These are phyloP conservation scores for Pichia sp. DNA, from an alignment of 1,139 yeast species.

Conservation along the genomic window DNA sequence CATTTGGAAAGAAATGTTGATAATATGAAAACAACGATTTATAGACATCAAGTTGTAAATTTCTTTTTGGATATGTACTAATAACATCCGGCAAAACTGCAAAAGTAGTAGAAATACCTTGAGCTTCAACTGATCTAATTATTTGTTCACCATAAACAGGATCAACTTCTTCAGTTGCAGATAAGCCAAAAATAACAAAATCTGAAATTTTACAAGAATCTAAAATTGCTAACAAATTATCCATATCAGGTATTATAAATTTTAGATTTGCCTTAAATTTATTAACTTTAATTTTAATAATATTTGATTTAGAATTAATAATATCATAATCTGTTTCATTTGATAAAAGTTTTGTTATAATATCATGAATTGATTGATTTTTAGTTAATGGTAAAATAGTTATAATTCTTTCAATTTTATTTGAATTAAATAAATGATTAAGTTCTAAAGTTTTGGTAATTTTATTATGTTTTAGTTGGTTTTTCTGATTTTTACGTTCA, in stretches of 20 bases:
- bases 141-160: constrained; percentile 77
- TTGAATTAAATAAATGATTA: constrained; percentile 66
- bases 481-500: constrained; percentile 74
- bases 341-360: constrained; percentile 47
- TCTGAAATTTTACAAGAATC: constrained; percentile 90
- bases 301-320: constrained; percentile 40
- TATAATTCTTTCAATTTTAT: constrained; percentile 68
- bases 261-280: constrained; percentile 74
- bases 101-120: constrained; percentile 80
- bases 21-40: constrained; percentile 79
- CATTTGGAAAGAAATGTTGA: constrained; percentile 83
- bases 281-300: constrained; percentile 43
- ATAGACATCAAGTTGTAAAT: constrained; percentile 70
- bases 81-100: constrained; percentile 77
- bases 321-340: constrained; percentile 20
- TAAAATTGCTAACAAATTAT: constrained; percentile 59
- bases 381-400: constrained; percentile 73
- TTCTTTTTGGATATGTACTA: constrained; percentile 62
- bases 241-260: constrained; percentile 66
- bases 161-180: constrained; percentile 81
- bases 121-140: constrained; percentile 79
- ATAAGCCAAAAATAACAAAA: constrained; percentile 77
- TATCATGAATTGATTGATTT: constrained; percentile 56
- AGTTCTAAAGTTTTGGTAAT: constrained; percentile 39
- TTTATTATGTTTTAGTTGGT: constrained; percentile 72